Conservation (phyloP, 2,329 filamentous ascomycete genomes). For the Colletotrichum liriopes region DNA sequence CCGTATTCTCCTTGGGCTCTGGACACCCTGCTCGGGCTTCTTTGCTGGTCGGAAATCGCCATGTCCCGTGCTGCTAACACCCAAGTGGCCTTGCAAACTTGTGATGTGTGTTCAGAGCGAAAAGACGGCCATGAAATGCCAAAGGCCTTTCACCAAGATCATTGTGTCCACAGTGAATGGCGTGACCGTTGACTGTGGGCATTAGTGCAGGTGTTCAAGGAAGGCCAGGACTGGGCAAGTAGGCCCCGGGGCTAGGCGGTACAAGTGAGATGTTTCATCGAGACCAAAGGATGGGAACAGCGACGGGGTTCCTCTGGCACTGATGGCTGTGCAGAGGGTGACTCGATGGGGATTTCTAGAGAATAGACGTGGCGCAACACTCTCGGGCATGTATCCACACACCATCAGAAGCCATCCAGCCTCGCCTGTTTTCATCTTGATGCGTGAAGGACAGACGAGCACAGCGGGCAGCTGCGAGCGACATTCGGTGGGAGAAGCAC, state of each 20-base stretch:
- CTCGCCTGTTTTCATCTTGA: background rate
- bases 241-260: background rate
- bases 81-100: no score
- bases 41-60: no score
- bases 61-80: no score
- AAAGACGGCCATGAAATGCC: no score
- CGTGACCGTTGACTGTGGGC: background rate
- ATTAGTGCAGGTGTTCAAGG: background rate
- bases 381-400: no score
- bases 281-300: background rate
- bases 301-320: no score
- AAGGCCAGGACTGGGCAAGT: background rate
- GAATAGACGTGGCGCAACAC: no score
- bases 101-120: no score
- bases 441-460: background rate
- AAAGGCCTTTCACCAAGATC: background rate
- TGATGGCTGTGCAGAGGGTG: no score
- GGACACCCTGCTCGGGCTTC: background rate
- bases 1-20: background rate
- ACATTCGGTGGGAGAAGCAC: background rate
- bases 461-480: background rate
- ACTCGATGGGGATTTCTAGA: no score
- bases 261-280: background rate
- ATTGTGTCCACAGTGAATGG: background rate
- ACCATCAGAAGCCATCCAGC: background rate